Percentiles rank a stretch among this genome's conserved stretches.
These are phyloP conservation scores for Bathelium albidoporum DNA, from an alignment of 495 filamentous ascomycete genomes.

Conservation along the genomic window DNA sequence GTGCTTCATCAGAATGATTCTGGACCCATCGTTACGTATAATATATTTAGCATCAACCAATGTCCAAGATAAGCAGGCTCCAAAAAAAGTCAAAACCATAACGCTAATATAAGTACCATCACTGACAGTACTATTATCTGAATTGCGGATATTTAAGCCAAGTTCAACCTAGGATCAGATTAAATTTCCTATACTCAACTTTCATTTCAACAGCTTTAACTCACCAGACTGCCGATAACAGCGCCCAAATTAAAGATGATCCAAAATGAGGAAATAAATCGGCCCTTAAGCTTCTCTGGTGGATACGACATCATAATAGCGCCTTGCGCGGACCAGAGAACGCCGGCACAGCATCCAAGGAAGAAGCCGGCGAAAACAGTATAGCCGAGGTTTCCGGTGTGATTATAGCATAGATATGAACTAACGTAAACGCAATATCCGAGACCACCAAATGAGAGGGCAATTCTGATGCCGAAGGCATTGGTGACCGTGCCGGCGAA, in stretches of 20 bases:
- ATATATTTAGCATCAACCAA: conserved; percentile 1
- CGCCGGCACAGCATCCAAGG: conserved; percentile 39
- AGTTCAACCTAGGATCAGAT: conserved; percentile 13
- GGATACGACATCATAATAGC: conserved; percentile 47
- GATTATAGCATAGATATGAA: conserved; percentile 29
- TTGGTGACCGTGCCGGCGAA: conserved; percentile 44
- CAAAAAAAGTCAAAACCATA: conserved; percentile 39
- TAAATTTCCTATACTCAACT: not conserved
- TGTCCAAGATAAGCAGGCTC: conserved; percentile 12
- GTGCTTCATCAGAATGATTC: conserved; percentile 8
- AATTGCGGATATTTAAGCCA: conserved; percentile 34
- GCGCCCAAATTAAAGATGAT: conserved; percentile 44
- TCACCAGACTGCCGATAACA: conserved; percentile 40
- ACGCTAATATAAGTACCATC: conserved; percentile 46
- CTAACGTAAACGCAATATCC: conserved; percentile 40
- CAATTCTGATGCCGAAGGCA: conserved; percentile 34
- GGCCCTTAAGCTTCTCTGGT: conserved; percentile 37
- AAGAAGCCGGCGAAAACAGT: conserved; percentile 33
- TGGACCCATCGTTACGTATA: conserved; percentile 5
- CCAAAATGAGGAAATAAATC: conserved; percentile 45
- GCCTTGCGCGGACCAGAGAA: conserved; percentile 44
- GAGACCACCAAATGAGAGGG: conserved; percentile 37
- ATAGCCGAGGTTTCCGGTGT: not conserved
- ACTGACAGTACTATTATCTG: conserved; percentile 31
- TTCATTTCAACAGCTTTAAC: conserved; percentile 9